phyloP scores from a whole-genome alignment of 805 yeast species.

The Cyberlindnera euphorbiae region DNA sequence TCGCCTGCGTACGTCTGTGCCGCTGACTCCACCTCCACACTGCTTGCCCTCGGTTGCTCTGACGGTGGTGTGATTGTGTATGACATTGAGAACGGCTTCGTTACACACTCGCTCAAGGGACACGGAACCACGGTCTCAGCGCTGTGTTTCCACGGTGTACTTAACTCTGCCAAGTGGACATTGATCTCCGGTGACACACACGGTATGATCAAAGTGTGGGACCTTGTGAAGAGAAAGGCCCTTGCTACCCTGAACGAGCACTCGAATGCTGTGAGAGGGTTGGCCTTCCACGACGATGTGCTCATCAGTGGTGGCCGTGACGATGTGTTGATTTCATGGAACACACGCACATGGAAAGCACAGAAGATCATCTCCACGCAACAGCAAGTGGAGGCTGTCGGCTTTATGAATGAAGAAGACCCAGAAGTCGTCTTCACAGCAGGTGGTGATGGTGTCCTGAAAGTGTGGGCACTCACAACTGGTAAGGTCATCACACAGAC shows the following conservation, averaged over 20 bases:
- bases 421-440: conserved; percentile 62
- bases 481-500: conserved; percentile 50
- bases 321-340: conserved; percentile 60
- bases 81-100: conserved; percentile 83
- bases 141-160: conserved; percentile 66
- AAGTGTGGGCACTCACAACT: conserved; percentile 52
- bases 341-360: conserved; percentile 48
- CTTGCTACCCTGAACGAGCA: conserved; percentile 67
- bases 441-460: conserved; percentile 70
- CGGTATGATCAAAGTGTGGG: conserved; percentile 56
- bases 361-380: conserved; percentile 64
- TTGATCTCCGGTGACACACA: conserved; percentile 69
- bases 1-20: conserved; percentile 81
- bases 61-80: conserved; percentile 90
- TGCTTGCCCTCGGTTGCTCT: conserved; percentile 91
- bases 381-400: conserved; percentile 70
- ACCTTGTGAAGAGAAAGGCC: conserved; percentile 64
- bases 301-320: conserved; percentile 89
- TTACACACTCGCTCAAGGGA: conserved; percentile 88
- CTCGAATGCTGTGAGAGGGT: conserved; percentile 78
- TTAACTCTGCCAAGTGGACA: conserved; percentile 67
- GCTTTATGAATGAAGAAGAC: conserved; percentile 63
- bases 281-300: conserved; percentile 58
- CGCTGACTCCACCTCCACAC: conserved; percentile 74
- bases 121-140: conserved; percentile 89